Conservation (phyloP, 495 filamentous ascomycete genomes). For the Usnea hakonensis region DNA sequence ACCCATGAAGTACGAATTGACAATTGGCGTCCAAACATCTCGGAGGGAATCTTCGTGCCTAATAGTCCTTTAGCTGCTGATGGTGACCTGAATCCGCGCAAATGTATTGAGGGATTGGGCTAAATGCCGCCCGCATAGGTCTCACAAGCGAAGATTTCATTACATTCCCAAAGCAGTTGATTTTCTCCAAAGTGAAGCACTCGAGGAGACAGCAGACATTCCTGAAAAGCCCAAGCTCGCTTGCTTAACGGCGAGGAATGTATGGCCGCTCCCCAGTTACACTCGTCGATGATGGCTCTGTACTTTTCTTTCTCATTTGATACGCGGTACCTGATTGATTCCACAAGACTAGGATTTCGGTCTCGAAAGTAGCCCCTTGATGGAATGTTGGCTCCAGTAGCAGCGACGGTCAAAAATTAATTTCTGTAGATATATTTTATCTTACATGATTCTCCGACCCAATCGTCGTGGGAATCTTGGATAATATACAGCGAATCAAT, state of each 20-base stretch:
- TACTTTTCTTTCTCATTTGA: neutral
- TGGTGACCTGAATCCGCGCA: no score
- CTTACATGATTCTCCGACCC: conserved; percentile 17
- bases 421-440: conserved; percentile 24
- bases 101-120: no score
- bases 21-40: no score
- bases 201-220: conserved; percentile 17
- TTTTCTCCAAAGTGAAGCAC: conserved; percentile 9
- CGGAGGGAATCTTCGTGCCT: no score
- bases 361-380: neutral
- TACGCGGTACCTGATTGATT: neutral
- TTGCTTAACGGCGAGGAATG: neutral
- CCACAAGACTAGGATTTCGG: neutral
- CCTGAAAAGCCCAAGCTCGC: conserved; percentile 18
- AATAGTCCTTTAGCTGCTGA: no score
- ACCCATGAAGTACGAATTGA: no score
- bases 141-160: conserved; percentile 5
- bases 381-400: conserved; percentile 1
- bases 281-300: neutral
- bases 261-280: neutral
- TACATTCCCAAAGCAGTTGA: conserved; percentile 20
- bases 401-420: conserved; percentile 18
- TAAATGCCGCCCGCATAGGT: neutral
- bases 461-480: conserved; percentile 24
- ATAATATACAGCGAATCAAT: conserved; percentile 28